These are phyloP conservation scores for Vanrija sp. DNA, from an alignment of 1,284 basidiomycete species.

Conservation along the genomic window DNA sequence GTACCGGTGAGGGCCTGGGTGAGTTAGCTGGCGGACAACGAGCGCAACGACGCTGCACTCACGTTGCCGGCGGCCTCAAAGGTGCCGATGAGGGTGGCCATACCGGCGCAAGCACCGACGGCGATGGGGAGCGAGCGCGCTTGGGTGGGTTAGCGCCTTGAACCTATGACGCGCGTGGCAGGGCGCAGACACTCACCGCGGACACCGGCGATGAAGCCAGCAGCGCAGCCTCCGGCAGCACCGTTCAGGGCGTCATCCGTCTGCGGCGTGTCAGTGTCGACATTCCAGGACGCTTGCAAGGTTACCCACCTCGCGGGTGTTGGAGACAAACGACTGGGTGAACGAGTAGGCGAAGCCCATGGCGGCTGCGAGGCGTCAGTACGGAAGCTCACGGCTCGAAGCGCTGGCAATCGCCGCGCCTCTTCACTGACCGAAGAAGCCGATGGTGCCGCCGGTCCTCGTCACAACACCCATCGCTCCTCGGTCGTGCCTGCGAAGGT, in stretches of 20 bases:
- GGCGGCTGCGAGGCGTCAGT: slow-evolving; percentile 59
- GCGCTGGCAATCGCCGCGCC: not conserved
- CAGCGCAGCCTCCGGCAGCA: slow-evolving; percentile 84
- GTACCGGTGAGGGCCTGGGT: slow-evolving; percentile 34
- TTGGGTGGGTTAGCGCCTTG: slow-evolving; percentile 49
- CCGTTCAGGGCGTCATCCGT: slow-evolving; percentile 80
- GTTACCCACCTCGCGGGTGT: slow-evolving; percentile 59
- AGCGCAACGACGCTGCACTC: slow-evolving; percentile 11
- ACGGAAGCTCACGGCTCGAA: not conserved
- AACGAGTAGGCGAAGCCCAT: slow-evolving; percentile 85
- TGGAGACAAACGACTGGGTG: slow-evolving; percentile 75
- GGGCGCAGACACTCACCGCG: slow-evolving; percentile 56
- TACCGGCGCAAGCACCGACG: slow-evolving; percentile 70
- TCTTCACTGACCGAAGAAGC: slow-evolving; percentile 66
- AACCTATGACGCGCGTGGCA: not conserved
- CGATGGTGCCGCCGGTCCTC: slow-evolving; percentile 71
- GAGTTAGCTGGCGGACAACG: too few relatives aligned
- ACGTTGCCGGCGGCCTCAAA: slow-evolving; percentile 73
- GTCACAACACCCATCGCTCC: slow-evolving; percentile 86
- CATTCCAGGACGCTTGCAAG: not conserved
- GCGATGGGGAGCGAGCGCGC: slow-evolving; percentile 82
- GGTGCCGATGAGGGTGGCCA: slow-evolving; percentile 75
- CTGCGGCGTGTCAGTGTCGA: slow-evolving; percentile 19
- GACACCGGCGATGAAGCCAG: slow-evolving; percentile 84
- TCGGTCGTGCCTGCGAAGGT: slow-evolving; percentile 58